Evolutionary conservation across 2,329 filamentous ascomycete species (phyloP), one percentile per base, ranked within the genome.

Genomic region (Arthrobotrys sinensis): DNA sequence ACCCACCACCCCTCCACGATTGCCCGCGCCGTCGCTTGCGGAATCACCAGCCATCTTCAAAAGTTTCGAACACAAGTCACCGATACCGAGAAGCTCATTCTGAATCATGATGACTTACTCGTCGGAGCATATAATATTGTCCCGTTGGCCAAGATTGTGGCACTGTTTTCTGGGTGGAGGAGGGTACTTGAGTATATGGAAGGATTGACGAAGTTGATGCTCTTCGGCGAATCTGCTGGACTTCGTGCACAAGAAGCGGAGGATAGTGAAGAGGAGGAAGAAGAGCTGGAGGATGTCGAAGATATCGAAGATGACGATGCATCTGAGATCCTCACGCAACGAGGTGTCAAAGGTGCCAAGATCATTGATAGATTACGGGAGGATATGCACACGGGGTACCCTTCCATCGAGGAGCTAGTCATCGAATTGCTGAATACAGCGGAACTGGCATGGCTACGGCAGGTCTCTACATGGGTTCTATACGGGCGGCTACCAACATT

Each of bases 71-170:
- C 88, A 52, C 94, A 93, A 83, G 91, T 98, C 4, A 86, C 98
- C 7, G 90, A 94, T 67, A 93, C 97, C 3, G 96, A 99, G 85
- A 89, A 88, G 72, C 88, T 88, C 11, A 92, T 99, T 28, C 85
- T 98, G 63, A 88, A 87, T 53, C 89, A 90, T 82, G 93, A 97
- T 85, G 88, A 94, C 1, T 89, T 87, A 5, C 89, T 93, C 75
- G 95, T 98, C 0, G 95, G 95, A 48, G 95, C 93, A 0, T 97
- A 97, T 83, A 92, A 95, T 79, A 96, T 97, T 79, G 95, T 98
- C 21, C 95, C 96, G 1, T 85, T 99, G 81, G 96, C 96, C 62
- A 91, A 91, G 1, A 88, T 98, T 19, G 90, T 97, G 32, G 89
- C 88, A 4, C 92, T 96, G 82, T 97, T 98, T 82, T 90, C 91